A percentile compares a stretch with the other conserved stretches of the same genome.
These are phyloP conservation scores for Populus euphratica DNA, from an alignment of 345 rosid species.

Conservation along the genomic window DNA sequence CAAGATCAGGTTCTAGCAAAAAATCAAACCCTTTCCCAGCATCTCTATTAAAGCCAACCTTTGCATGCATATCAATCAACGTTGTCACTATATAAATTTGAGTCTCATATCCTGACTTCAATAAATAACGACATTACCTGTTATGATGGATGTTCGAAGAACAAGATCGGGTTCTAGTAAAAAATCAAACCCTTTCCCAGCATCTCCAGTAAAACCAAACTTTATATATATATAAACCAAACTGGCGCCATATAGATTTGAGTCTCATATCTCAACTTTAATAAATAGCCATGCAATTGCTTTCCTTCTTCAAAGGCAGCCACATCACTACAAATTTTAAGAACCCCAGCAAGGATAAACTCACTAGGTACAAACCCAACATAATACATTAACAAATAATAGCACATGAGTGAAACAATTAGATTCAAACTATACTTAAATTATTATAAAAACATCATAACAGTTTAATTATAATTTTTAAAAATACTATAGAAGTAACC, in stretches of 20 bases:
- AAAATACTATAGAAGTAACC: no score
- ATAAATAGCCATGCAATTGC: slow-evolving; percentile 57
- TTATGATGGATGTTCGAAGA: slow-evolving; percentile 31
- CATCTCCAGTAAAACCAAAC: slow-evolving; percentile 10
- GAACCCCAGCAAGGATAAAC: slow-evolving; percentile 69
- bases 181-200: background rate
- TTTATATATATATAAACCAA: slow-evolving; percentile 30
- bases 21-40: slow-evolving; percentile 22
- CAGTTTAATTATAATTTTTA: no score
- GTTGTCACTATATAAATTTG: slow-evolving; percentile 56
- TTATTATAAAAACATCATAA: no score
- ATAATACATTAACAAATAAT: slow-evolving; percentile 38
- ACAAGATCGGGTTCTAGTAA: slow-evolving; percentile 23
- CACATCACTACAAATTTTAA: slow-evolving; percentile 71
- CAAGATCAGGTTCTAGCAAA: slow-evolving; percentile 20
- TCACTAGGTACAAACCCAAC: slow-evolving; percentile 60
- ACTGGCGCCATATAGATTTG: slow-evolving; percentile 54
- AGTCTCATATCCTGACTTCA: slow-evolving; percentile 58
- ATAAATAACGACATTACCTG: slow-evolving; percentile 10
- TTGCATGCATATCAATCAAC: slow-evolving; percentile 31
- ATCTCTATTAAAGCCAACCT: slow-evolving; percentile 20
- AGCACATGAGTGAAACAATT: no score
- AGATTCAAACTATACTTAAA: no score
- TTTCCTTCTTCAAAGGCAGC: slow-evolving; percentile 59
- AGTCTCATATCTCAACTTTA: slow-evolving; percentile 63